A percentile compares a stretch with the other conserved stretches of the same genome.
Evolutionary conservation across 345 rosid genomes (phyloP).

Genomic region (Acer negundo): DNA sequence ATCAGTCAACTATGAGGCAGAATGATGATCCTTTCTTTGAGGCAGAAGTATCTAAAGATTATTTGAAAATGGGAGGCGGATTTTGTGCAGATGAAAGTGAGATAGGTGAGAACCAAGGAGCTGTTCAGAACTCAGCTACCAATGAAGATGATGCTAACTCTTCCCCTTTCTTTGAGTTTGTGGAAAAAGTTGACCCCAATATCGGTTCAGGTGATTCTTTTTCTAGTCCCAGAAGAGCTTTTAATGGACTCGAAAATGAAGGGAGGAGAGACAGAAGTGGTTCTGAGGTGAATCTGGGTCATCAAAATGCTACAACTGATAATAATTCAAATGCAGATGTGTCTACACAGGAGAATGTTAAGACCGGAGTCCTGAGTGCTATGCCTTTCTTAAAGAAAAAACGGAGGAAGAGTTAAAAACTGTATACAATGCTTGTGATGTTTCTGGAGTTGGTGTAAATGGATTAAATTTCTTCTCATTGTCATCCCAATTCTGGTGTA

Average conservation of each 20-base stretch:
- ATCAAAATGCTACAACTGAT: slow-evolving; percentile 16
- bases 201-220: slow-evolving; percentile 9
- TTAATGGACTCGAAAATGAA: neutral
- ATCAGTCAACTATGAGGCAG: slow-evolving; percentile 24
- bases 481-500: neutral
- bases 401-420: slow-evolving; percentile 44
- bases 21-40: slow-evolving; percentile 26
- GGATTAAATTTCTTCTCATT: neutral
- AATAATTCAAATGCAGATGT: slow-evolving; percentile 20
- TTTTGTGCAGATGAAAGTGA: slow-evolving; percentile 66
- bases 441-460: slow-evolving; percentile 1
- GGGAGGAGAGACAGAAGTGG: slow-evolving; percentile 1
- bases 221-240: slow-evolving; percentile 20
- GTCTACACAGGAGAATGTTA: slow-evolving; percentile 19
- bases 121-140: slow-evolving; percentile 13
- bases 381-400: slow-evolving; percentile 62
- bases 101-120: slow-evolving; percentile 18
- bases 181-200: slow-evolving; percentile 22
- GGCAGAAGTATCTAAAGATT: slow-evolving; percentile 37
- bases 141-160: slow-evolving; percentile 11
- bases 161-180: slow-evolving; percentile 7
- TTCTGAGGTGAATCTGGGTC: slow-evolving; percentile 17
- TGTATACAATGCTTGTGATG: neutral
- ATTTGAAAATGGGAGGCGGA: slow-evolving; percentile 65
- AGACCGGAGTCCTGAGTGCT: slow-evolving; percentile 40